phyloP scores from a whole-genome alignment of 2,329 filamentous ascomycete genomes.

The Penicillium sp. region DNA sequence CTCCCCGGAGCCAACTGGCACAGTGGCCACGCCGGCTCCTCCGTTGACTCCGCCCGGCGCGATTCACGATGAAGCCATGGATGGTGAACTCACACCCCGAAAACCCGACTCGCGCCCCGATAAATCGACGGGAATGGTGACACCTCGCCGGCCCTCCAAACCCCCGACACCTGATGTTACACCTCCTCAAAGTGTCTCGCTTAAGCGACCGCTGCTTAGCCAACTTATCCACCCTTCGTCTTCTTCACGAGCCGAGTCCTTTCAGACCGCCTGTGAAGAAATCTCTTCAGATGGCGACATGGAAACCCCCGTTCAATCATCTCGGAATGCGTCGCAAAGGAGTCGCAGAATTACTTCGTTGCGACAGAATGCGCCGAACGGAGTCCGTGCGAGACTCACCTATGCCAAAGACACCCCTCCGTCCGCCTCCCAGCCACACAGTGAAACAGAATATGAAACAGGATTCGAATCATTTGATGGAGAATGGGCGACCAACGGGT shows the following conservation, averaged over 20 bases:
- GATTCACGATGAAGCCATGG: slow-evolving; percentile 23
- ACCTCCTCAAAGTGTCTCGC: slow-evolving; percentile 57
- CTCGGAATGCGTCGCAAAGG: slow-evolving; percentile 19
- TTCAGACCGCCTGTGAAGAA: slow-evolving; percentile 69
- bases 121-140: slow-evolving; percentile 40
- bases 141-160: slow-evolving; percentile 65
- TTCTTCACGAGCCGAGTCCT: slow-evolving; percentile 66
- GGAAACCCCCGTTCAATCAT: slow-evolving; percentile 28
- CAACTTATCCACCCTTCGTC: slow-evolving; percentile 58
- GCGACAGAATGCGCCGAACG: slow-evolving; percentile 30
- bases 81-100: slow-evolving; percentile 20
- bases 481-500: slow-evolving; percentile 48
- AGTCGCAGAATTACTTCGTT: slow-evolving; percentile 15
- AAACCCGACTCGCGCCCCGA: slow-evolving; percentile 28
- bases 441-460: slow-evolving; percentile 38
- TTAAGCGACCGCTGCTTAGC: slow-evolving; percentile 39
- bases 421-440: slow-evolving; percentile 11
- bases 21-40: slow-evolving; percentile 30
- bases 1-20: slow-evolving; percentile 25
- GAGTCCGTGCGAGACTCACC: slow-evolving; percentile 38
- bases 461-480: slow-evolving; percentile 59
- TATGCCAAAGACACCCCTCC: slow-evolving; percentile 10
- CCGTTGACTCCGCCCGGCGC: slow-evolving; percentile 41
- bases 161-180: slow-evolving; percentile 76
- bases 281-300: slow-evolving; percentile 63